phyloP scores from a whole-genome alignment of 2,329 filamentous ascomycete species.

The Alternaria panax region DNA sequence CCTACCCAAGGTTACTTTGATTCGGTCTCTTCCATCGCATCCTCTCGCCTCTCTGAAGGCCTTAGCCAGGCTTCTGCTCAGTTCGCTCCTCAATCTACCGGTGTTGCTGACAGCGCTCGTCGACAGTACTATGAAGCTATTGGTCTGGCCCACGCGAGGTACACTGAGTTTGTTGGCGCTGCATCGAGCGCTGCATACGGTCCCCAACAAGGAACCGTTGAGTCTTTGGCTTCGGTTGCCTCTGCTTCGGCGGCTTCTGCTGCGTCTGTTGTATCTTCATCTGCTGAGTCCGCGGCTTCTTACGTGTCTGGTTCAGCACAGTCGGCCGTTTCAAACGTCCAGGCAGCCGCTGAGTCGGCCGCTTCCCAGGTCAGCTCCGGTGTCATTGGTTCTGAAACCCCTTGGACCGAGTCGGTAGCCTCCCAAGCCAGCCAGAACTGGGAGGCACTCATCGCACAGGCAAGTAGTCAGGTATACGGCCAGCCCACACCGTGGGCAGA shows the following conservation, averaged over 20 bases:
- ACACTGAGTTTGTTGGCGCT: slow-evolving; percentile 75
- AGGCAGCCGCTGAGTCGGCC: slow-evolving; percentile 56
- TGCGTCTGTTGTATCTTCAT: slow-evolving; percentile 54
- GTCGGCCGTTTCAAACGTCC: slow-evolving; percentile 55
- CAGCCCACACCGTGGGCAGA: slow-evolving; percentile 62
- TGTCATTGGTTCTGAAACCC: slow-evolving; percentile 57
- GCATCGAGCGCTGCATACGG: slow-evolving; percentile 74
- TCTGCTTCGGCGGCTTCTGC: slow-evolving; percentile 52
- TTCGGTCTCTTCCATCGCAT: slow-evolving; percentile 71
- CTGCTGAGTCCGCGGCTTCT: slow-evolving; percentile 61
- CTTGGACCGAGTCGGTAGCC: slow-evolving; percentile 62
- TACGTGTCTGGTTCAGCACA: slow-evolving; percentile 38
- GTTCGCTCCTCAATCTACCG: slow-evolving; percentile 70
- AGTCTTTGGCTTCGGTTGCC: slow-evolving; percentile 45
- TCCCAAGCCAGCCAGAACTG: slow-evolving; percentile 68
- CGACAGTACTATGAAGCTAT: slow-evolving; percentile 79
- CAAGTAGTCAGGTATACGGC: slow-evolving; percentile 75
- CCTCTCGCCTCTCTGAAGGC: slow-evolving; percentile 74
- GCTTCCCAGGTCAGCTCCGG: slow-evolving; percentile 57
- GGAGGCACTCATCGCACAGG: slow-evolving; percentile 68
- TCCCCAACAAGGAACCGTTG: slow-evolving; percentile 46
- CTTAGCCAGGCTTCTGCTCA: slow-evolving; percentile 74
- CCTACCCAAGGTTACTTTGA: slow-evolving; percentile 59
- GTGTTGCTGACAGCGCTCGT: slow-evolving; percentile 66
- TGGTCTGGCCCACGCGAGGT: slow-evolving; percentile 79